These are phyloP conservation scores for Hypoxylon sp. DNA, from an alignment of 2,329 filamentous ascomycete species.

Conservation along the genomic window DNA sequence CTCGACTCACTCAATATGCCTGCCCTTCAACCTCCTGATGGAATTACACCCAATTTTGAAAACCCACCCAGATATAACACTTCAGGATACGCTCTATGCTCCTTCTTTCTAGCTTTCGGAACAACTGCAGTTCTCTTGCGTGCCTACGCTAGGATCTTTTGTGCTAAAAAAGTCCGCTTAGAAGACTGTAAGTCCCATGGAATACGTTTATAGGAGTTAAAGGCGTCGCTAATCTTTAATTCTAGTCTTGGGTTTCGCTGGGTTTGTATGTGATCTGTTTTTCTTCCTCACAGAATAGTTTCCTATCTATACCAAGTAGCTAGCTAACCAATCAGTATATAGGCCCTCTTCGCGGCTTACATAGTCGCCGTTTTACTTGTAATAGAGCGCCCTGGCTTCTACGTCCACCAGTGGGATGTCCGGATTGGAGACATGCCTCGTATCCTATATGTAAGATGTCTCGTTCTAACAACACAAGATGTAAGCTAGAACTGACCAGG, in stretches of 20 bases:
- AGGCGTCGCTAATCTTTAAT: not conserved
- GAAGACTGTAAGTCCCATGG: not conserved
- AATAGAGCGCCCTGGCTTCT: not conserved
- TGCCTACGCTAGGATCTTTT: not conserved
- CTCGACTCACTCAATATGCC: not conserved
- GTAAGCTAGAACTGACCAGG: too few relatives aligned
- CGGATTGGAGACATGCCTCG: not conserved
- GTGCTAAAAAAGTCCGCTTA: not conserved
- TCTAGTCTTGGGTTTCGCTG: not conserved
- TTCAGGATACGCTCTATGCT: not conserved
- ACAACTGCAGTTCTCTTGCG: not conserved
- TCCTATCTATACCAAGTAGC: too few relatives aligned
- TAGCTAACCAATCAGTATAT: not conserved
- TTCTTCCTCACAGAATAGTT: not conserved
- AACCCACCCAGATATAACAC: not conserved
- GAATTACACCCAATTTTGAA: not conserved
- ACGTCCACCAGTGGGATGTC: not conserved
- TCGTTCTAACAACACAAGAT: too few relatives aligned
- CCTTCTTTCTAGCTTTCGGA: not conserved
- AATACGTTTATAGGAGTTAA: too few relatives aligned
- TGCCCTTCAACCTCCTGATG: not conserved
- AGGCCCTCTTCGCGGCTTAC: not conserved
- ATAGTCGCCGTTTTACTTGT: not conserved
- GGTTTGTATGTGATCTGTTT: not conserved
- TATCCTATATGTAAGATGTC: not conserved